Evolutionary conservation across 306 rosid genomes (phyloP), one percentile per base, ranked within the genome.

Genomic region (Cucumis hystrix): DNA sequence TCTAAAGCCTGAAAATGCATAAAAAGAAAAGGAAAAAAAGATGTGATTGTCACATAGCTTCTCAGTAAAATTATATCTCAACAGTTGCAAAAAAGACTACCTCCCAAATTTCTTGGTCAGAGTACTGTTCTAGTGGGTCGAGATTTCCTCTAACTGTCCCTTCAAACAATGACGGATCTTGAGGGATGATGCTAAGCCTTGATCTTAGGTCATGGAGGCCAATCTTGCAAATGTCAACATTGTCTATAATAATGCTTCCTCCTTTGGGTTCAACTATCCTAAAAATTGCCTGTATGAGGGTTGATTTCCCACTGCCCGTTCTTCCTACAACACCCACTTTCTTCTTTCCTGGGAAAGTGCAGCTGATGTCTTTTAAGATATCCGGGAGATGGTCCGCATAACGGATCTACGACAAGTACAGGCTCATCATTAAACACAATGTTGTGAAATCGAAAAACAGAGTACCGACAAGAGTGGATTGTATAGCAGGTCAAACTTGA

Each of bases 281-380:
- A 84, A 94, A 94, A 81, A 94, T 84, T 10, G 97, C 97, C n/a
- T 92, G 98, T 62, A 94, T 92, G 73, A 94, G 94, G 37, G 98
- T 94, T 62, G 98, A 92, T 83, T 94, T 94, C 78, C 98, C 98
- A 62, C 98, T 90, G 14, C 98, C 98, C 0, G 98, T 94, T 23
- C 98, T 89, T 83, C 98, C 98, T 7, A 94, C 98, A 13, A 94
- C 96, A 8, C 98, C 98, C 6, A 92, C 83, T 82, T 94, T 92
- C 84, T 84, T 92, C 82, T 84, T 81, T 82, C 98, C 98, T 2
- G 98, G 97, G 79, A 94, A 89, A 73, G 96, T 90, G 84, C 98
- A 94, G 63, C 54, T 83, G 62, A 94, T 92, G 84, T 90, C 83
- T 81, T 88, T 94, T 75, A 92, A 67, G 52, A 92, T 93, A 33